Conservation (phyloP, 331 rosid species). For the Quercus tomentella region DNA sequence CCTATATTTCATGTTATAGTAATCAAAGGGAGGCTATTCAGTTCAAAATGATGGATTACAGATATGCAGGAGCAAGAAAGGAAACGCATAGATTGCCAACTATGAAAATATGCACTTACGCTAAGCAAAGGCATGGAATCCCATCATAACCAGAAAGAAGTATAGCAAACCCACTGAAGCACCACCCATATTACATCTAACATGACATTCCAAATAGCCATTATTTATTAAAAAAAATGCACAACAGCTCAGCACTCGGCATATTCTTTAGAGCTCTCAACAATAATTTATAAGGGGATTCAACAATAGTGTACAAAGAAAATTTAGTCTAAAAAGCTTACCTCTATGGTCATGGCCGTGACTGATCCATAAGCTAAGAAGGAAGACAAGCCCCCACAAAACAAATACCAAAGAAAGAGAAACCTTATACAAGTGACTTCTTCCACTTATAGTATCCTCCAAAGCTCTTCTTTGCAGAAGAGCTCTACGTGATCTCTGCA, state of each 20-base stretch:
- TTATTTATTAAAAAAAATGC: neutral
- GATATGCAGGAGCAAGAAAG: neutral
- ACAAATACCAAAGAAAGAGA: constrained; percentile 62
- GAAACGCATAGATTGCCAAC: neutral
- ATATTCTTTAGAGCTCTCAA: neutral
- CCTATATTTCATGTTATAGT: neutral
- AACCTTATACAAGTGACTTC: constrained; percentile 38
- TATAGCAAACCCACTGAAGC: neutral
- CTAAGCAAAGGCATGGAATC: neutral
- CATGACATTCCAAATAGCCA: neutral
- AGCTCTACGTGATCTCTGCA: constrained; percentile 87
- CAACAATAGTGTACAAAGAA: neutral
- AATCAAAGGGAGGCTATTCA: neutral
- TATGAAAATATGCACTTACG: neutral
- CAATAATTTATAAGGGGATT: neutral
- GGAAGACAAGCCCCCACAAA: constrained; percentile 68
- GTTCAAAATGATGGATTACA: neutral
- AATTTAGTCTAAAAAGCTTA: constrained; percentile 17
- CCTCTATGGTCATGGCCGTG: constrained; percentile 64
- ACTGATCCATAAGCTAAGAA: constrained; percentile 71
- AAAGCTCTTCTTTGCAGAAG: constrained; percentile 63
- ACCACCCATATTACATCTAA: neutral
- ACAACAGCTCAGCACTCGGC: neutral
- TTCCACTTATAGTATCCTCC: constrained; percentile 49
- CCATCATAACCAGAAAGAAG: neutral